A percentile compares a stretch with the other conserved stretches of the same genome.
These are phyloP conservation scores for Bullera alba DNA, from an alignment of 768 basidiomycete genomes.

Conservation along the genomic window DNA sequence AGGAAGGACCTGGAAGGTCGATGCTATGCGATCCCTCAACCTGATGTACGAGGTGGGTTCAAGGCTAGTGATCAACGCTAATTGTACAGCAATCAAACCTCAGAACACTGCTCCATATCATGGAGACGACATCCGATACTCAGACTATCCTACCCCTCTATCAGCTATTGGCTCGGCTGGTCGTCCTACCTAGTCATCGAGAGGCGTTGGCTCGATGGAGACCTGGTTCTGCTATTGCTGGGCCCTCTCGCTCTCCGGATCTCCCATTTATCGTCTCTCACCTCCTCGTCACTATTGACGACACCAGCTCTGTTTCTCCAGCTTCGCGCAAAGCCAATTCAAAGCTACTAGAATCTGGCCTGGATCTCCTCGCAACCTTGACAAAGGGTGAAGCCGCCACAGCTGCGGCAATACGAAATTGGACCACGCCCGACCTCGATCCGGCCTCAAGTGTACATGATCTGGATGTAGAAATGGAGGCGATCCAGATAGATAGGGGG, in stretches of 20 bases:
- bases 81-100: conserved; percentile 26
- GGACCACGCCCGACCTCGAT: conserved; percentile 3
- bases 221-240: not conserved
- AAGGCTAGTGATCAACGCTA: not conserved
- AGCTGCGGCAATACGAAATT: conserved; percentile 11
- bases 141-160: conserved; percentile 38
- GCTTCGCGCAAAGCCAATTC: conserved; percentile 12
- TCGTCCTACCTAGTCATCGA: conserved; percentile 36
- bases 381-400: conserved; percentile 28
- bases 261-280: conserved; percentile 27
- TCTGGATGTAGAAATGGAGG: conserved; percentile 1
- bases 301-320: conserved; percentile 1
- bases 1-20: conserved; percentile 11
- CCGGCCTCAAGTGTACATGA: not conserved
- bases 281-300: conserved; percentile 14
- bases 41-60: conserved; percentile 31
- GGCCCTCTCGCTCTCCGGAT: conserved; percentile 2
- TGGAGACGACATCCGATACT: conserved; percentile 16
- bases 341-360: conserved; percentile 35
- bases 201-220: conserved; percentile 22
- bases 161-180: conserved; percentile 38
- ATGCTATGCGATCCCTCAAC: conserved; percentile 10
- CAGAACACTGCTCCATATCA: conserved; percentile 23
- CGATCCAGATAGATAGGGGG: conserved; percentile 1
- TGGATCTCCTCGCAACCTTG: conserved; percentile 39